These are phyloP conservation scores for Hypholoma fasciculare DNA, from an alignment of 768 basidiomycete species.

Conservation along the genomic window DNA sequence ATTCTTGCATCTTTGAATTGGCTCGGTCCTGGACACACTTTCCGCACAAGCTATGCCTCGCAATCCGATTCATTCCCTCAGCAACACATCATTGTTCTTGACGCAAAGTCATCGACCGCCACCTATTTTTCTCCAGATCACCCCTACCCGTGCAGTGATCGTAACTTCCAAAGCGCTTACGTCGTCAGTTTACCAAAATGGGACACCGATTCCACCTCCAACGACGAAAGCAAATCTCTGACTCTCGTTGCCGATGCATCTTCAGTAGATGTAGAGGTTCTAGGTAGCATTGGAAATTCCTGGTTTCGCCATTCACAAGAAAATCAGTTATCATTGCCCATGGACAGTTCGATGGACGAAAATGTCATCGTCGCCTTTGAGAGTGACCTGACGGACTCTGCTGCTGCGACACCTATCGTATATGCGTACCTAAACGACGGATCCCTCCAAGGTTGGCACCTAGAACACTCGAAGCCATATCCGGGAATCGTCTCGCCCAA, in stretches of 20 bases:
- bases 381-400: constrained; percentile 59
- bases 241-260: constrained; percentile 46
- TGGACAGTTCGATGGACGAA: constrained; percentile 70
- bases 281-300: constrained; percentile 37
- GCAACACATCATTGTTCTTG: constrained; percentile 46
- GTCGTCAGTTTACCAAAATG: constrained; percentile 42
- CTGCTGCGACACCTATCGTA: constrained; percentile 52
- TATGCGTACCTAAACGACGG: constrained; percentile 81
- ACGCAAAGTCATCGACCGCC: constrained; percentile 39
- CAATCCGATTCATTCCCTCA: constrained; percentile 30
- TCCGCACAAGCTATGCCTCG: constrained; percentile 63
- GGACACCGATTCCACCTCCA: constrained; percentile 37
- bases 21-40: constrained; percentile 68
- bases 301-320: constrained; percentile 55
- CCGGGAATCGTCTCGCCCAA: constrained; percentile 46
- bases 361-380: constrained; percentile 67
- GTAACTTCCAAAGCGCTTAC: constrained; percentile 37
- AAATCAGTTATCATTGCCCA: constrained; percentile 59
- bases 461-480: constrained; percentile 62
- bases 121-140: constrained; percentile 38
- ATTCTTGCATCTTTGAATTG: constrained; percentile 59
- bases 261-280: constrained; percentile 48
- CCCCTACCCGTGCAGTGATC: constrained; percentile 41
- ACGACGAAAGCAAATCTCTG: constrained; percentile 40
- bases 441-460: constrained; percentile 71